A percentile compares a stretch with the other conserved stretches of the same genome.
phyloP scores from a whole-genome alignment of 352 stramenopile genomes.

The Aphanomyces cochlioides region DNA sequence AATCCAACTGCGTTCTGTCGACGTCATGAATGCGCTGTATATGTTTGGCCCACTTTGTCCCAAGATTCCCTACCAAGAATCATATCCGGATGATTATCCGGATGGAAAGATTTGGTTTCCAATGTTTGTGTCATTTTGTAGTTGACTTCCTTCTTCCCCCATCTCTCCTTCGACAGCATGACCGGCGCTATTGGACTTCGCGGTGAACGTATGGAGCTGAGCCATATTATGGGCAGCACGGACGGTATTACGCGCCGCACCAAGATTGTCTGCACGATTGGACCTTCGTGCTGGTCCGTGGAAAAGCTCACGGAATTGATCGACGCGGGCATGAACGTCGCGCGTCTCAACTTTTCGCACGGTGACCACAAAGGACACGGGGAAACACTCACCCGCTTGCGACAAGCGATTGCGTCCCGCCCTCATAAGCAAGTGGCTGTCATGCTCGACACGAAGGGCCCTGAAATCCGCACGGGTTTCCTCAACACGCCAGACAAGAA shows the following conservation, averaged over 20 bases:
- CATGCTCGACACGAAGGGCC: constrained; percentile 96
- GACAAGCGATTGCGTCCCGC: constrained; percentile 52
- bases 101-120: constrained; percentile 1
- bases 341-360: constrained; percentile 99
- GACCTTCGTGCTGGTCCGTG: constrained; percentile 90
- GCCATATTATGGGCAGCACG: constrained; percentile 50
- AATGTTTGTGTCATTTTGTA: constrained; percentile 22
- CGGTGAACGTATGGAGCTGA: constrained; percentile 35
- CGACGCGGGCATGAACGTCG: constrained; percentile 94
- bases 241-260: constrained; percentile 70
- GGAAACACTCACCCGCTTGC: constrained; percentile 63
- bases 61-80: not conserved
- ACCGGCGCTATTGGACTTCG: constrained; percentile 27
- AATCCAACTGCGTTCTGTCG: no score
- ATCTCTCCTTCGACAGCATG: constrained; percentile 12
- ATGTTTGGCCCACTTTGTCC: not conserved
- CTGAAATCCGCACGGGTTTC: constrained; percentile 94
- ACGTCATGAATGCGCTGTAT: no score
- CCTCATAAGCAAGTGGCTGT: constrained; percentile 81
- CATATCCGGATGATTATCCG: constrained; percentile 2
- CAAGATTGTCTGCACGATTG: constrained; percentile 90
- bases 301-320: constrained; percentile 87
- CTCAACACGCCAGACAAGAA: constrained; percentile 62
- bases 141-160: constrained; percentile 2
- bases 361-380: constrained; percentile 90